Evolutionary conservation across 257 asterid species (phyloP).

Genomic region (Solanum boliviense): DNA sequence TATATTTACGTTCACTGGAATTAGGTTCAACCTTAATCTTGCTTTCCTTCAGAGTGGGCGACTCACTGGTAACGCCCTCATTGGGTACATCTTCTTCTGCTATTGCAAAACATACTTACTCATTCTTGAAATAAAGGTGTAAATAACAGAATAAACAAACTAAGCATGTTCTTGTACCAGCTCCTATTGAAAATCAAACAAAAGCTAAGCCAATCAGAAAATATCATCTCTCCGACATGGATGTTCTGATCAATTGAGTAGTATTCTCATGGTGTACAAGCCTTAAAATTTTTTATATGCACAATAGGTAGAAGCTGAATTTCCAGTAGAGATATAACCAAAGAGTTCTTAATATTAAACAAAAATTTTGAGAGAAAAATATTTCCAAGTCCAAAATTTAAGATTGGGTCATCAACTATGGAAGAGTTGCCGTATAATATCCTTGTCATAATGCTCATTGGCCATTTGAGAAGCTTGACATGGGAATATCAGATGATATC

Average conservation of each 20-base stretch:
- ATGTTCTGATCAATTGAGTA: background rate
- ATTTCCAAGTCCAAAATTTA: background rate
- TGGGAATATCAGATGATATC: background rate
- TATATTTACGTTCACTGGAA: conserved; percentile 42
- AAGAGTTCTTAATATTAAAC: background rate
- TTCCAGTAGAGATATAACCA: background rate
- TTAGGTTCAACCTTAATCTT: conserved; percentile 27
- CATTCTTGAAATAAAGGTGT: background rate
- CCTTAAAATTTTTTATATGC: background rate
- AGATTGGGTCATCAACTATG: background rate
- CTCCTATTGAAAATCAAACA: background rate
- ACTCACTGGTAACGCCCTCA: conserved; percentile 22
- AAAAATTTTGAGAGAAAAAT: background rate
- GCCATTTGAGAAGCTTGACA: background rate
- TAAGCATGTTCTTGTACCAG: background rate
- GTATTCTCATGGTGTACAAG: background rate
- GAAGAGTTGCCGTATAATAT: background rate
- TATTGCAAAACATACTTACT: background rate
- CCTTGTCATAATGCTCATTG: background rate
- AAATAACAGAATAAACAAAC: background rate
- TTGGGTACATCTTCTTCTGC: conserved; percentile 24
- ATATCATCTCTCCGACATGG: background rate
- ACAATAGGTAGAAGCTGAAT: background rate
- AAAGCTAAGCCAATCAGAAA: background rate
- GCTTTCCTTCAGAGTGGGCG: conserved; percentile 29